These are phyloP conservation scores for Microsporum canis DNA, from an alignment of 2,329 filamentous ascomycete species.

Conservation along the genomic window DNA sequence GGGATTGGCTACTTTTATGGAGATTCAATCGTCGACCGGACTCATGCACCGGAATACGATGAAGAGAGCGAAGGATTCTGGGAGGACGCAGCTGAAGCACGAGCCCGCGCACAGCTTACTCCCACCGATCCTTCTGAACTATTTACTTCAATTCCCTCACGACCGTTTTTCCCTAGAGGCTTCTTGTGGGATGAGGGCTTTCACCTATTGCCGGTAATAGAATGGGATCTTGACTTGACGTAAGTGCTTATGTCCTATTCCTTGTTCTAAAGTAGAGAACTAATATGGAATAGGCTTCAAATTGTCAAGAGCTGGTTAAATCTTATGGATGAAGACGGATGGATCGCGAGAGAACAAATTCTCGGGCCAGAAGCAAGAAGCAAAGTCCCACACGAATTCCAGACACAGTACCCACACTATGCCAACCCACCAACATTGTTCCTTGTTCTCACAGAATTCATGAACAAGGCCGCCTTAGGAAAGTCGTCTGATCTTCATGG, in stretches of 20 bases:
- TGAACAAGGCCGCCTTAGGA: conserved; percentile 58
- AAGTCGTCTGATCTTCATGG: conserved; percentile 22
- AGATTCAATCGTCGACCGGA: conserved; percentile 76
- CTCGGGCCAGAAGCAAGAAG: conserved; percentile 81
- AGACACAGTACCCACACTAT: conserved; percentile 91
- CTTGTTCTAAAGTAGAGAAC: conserved; percentile 3
- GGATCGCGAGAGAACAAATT: conserved; percentile 95
- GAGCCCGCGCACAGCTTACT: conserved; percentile 54
- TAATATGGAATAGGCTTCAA: conserved; percentile 44
- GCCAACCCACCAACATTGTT: conserved; percentile 94
- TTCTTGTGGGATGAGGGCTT: conserved; percentile 99
- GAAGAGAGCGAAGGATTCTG: conserved; percentile 94
- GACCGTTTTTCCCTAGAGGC: conserved; percentile 90
- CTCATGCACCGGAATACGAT: conserved; percentile 83
- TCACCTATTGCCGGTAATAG: conserved; percentile 77
- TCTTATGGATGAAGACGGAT: conserved; percentile 91
- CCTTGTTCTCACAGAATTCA: conserved; percentile 72
- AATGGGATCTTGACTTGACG: conserved; percentile 88
- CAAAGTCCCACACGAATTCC: conserved; percentile 89
- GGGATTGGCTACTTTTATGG: conserved; percentile 95
- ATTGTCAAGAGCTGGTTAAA: conserved; percentile 94
- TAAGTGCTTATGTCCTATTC: conserved; percentile 20
- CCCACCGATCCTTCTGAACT: conserved; percentile 76
- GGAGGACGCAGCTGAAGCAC: conserved; percentile 76
- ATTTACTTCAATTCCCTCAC: conserved; percentile 81